A percentile compares a stretch with the other conserved stretches of the same genome.
Evolutionary conservation across 1,284 basidiomycete species (phyloP).

Genomic region (Ceratobasidium theobromae): DNA sequence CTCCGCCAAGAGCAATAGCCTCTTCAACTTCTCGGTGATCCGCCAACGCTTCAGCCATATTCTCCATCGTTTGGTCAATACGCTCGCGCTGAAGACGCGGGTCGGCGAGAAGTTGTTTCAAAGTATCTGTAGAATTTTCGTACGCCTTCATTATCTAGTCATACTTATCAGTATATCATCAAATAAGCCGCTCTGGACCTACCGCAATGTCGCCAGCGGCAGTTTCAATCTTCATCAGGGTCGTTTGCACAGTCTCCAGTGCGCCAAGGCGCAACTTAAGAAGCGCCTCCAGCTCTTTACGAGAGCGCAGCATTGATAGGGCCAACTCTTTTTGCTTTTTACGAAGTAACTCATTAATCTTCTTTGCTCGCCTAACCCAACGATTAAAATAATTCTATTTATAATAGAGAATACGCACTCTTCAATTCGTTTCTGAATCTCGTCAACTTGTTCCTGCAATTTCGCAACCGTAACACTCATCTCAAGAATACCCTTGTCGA

Average conservation of each 20-base stretch:
- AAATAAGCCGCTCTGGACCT: constrained; percentile 33
- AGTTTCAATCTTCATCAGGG: constrained; percentile 80
- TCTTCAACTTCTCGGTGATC: constrained; percentile 83
- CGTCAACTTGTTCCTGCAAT: constrained; percentile 66
- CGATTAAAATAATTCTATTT: background rate
- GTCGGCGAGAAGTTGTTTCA: constrained; percentile 73
- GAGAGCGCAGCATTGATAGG: constrained; percentile 71
- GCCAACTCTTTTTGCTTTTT: constrained; percentile 74
- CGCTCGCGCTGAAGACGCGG: constrained; percentile 75
- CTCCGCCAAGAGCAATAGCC: constrained; percentile 63
- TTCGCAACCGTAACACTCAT: constrained; percentile 66
- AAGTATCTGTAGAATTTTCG: constrained; percentile 74
- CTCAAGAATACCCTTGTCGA: constrained; percentile 75
- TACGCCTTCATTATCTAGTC: constrained; percentile 82
- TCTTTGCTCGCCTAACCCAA: constrained; percentile 58
- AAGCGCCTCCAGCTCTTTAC: constrained; percentile 78
- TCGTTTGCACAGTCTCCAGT: constrained; percentile 70
- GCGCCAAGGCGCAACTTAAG: constrained; percentile 73
- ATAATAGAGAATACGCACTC: constrained; percentile 51
- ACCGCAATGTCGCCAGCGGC: constrained; percentile 89
- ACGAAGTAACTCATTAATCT: constrained; percentile 64
- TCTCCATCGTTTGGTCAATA: constrained; percentile 85
- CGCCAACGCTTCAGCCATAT: constrained; percentile 76
- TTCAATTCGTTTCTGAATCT: constrained; percentile 65
- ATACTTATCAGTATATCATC: background rate